Conservation (phyloP, 2,329 filamentous ascomycete species). For the Aspergillus pseudoterreus region DNA sequence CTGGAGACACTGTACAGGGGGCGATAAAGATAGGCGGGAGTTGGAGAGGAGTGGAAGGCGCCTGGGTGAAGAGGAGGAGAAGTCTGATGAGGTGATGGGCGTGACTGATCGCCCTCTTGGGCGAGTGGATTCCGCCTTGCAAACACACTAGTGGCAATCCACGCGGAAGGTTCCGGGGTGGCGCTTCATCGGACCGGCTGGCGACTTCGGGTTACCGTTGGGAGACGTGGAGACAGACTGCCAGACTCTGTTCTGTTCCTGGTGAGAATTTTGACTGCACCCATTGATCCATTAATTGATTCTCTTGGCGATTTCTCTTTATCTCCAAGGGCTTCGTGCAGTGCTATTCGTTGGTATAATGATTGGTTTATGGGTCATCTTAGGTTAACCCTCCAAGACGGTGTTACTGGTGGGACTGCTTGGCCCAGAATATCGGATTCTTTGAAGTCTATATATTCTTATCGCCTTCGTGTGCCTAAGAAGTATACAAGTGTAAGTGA, state of each 20-base stretch:
- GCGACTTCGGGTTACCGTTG: not conserved
- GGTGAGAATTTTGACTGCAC: not conserved
- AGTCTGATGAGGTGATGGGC: not conserved
- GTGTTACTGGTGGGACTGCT: too few relatives aligned
- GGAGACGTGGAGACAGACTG: not conserved
- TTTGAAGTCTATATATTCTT: too few relatives aligned
- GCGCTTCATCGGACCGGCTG: slow-evolving; percentile 5
- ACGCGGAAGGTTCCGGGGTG: slow-evolving; percentile 18
- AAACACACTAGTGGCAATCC: slow-evolving; percentile 11
- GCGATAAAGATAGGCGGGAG: not conserved
- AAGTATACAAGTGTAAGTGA: too few relatives aligned
- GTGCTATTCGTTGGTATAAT: too few relatives aligned
- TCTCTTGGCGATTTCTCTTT: too few relatives aligned
- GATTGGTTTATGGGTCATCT: too few relatives aligned
- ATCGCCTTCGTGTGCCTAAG: too few relatives aligned
- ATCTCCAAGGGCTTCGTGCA: too few relatives aligned
- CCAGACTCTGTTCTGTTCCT: not conserved
- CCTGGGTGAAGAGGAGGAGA: not conserved
- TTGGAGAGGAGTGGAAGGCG: not conserved
- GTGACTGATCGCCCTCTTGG: slow-evolving; percentile 1
- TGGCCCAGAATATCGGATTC: too few relatives aligned
- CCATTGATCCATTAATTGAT: too few relatives aligned
- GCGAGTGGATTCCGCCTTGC: slow-evolving; percentile 5
- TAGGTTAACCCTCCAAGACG: too few relatives aligned
- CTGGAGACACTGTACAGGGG: not conserved